Evolutionary conservation across 768 basidiomycete genomes (phyloP).

Genomic region (Suillus discolor): DNA sequence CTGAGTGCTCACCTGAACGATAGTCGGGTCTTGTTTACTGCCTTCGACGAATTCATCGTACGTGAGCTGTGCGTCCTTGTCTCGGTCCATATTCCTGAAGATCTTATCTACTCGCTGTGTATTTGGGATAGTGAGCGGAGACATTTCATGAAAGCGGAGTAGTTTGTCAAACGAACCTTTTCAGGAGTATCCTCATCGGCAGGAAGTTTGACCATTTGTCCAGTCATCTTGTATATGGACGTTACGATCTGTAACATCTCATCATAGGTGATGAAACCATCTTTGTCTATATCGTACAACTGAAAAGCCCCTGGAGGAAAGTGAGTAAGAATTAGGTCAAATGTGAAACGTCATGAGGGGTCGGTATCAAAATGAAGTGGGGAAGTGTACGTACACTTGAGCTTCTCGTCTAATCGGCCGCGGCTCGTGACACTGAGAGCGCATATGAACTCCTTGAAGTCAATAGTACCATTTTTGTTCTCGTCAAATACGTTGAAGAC

Average conservation of each 20-base stretch:
- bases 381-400: slow-evolving; percentile 74
- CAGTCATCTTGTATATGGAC: slow-evolving; percentile 99
- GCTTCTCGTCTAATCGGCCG: slow-evolving; percentile 94
- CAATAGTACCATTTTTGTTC: slow-evolving; percentile 95
- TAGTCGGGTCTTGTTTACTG: slow-evolving; percentile 98
- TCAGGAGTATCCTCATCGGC: slow-evolving; percentile 99
- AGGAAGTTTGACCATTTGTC: slow-evolving; percentile 98
- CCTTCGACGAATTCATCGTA: slow-evolving; percentile 99
- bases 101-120: slow-evolving; percentile 96
- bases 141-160: slow-evolving; percentile 15
- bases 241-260: slow-evolving; percentile 99
- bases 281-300: slow-evolving; percentile 97
- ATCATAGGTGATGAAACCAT: slow-evolving; percentile 96
- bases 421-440: slow-evolving; percentile 94
- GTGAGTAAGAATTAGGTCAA: slow-evolving; percentile 19
- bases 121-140: slow-evolving; percentile 10
- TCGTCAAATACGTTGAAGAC: slow-evolving; percentile 98
- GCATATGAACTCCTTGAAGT: slow-evolving; percentile 99
- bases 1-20: slow-evolving; percentile 77
- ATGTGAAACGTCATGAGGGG: neutral
- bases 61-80: slow-evolving; percentile 91
- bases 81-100: slow-evolving; percentile 94
- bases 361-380: slow-evolving; percentile 9
- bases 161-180: slow-evolving; percentile 58
- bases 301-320: slow-evolving; percentile 91